Base-by-base conservation (phyloP, 306 rosid species). In the Prinsepia uniflora region DNA sequence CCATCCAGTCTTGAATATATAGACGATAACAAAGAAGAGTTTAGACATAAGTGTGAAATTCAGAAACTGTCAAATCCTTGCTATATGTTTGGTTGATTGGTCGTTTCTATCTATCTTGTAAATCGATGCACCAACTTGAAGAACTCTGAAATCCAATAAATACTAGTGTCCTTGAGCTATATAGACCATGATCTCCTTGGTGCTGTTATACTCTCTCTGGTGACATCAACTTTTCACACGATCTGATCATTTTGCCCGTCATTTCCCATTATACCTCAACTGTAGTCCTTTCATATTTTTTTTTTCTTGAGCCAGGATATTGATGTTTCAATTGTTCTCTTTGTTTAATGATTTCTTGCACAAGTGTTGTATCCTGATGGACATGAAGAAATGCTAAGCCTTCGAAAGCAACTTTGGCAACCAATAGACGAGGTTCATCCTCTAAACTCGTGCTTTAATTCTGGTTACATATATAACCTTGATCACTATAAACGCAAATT, bases 291-390 rank as follows among this genome's bases (percentile, higher is more conserved):
- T 55, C 74, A 54, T 34, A 54, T 7, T 67, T 56, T 56, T 24
- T n/a, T 24, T 59, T 19, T 70, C 60, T 80, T 34, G 30, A 45
- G 67, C 52, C 40, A 20, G 75, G 48, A 10, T 72, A 41, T 7
- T 40, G 39, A 63, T 53, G 20, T 11, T 65, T n/a, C 30, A 15
- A 18, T 8, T 40, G 62, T 56, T 66, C 76, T 75, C 50, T 15
- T 19, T 63, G 52, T 72, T 17, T 52, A 8, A 5, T 54, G n/a
- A 34, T 15, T 12, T 49, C 19, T 66, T 73, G 61, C 45, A 72
- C 50, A 89, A 96, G 80, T 89, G 74, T 50, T 66, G 58, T 92
- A 92, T 49, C 67, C 10, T 43, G 98, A 89, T 43, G 96, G 92
- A 1, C 88, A 86, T 39, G 73, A 56, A 44, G 96, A 92, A 82